phyloP scores from a whole-genome alignment of 306 rosid genomes.

The Malus fusca region DNA sequence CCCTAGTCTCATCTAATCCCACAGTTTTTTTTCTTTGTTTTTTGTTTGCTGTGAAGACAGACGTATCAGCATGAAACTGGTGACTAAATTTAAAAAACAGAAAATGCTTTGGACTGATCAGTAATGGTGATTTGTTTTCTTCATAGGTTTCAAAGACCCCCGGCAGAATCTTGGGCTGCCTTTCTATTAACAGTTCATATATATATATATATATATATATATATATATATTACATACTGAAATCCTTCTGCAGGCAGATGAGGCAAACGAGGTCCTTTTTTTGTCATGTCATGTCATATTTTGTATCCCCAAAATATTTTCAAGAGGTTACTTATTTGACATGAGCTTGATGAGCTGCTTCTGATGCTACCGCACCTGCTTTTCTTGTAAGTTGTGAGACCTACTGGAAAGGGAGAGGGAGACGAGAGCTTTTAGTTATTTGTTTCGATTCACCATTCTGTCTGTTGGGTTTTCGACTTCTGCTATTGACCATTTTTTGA shows the following conservation, averaged over 20 bases:
- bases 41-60: background rate
- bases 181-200: background rate
- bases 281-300: conserved; percentile 9
- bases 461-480: background rate
- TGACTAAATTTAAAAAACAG: background rate
- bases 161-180: background rate
- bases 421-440: background rate
- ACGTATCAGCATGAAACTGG: background rate
- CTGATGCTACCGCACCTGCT: background rate
- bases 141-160: background rate
- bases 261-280: background rate
- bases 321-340: background rate
- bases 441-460: background rate
- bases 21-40: background rate
- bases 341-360: background rate
- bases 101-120: background rate
- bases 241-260: background rate
- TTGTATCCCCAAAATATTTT: background rate
- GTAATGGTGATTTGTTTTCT: background rate
- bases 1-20: background rate
- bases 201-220: too few species aligned
- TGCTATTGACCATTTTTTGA: background rate
- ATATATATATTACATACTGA: background rate
- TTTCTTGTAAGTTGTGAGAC: background rate
- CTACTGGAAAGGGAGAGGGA: background rate